Percentiles rank a stretch among this genome's conserved stretches.
These are phyloP conservation scores for Crithidia bombi DNA, from an alignment of 208 protist species.

Conservation along the genomic window DNA sequence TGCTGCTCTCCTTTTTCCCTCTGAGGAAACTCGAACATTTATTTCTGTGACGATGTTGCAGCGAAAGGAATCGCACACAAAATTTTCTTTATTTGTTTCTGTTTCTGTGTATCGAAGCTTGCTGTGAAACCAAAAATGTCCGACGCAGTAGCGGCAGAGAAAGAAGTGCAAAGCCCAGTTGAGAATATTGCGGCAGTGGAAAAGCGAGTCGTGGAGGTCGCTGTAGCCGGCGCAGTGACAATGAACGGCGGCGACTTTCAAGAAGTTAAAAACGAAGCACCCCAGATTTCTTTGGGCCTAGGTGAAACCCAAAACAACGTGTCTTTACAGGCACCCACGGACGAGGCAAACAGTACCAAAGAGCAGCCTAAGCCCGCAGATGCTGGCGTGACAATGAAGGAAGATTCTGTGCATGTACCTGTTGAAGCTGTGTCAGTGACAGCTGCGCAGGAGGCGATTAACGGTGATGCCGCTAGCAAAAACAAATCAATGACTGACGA, in stretches of 20 bases:
- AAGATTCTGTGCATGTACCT: no score
- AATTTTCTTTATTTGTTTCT: neutral
- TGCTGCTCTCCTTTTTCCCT: no score
- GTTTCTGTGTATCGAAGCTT: slow-evolving; percentile 2
- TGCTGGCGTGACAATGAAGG: no score
- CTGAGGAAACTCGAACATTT: no score
- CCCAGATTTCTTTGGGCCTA: neutral
- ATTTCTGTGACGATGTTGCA: neutral
- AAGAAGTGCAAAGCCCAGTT: neutral
- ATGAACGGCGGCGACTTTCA: neutral
- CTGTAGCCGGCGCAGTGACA: neutral
- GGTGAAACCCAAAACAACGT: no score
- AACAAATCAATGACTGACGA: no score
- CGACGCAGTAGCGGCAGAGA: neutral
- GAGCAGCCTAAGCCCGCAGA: no score
- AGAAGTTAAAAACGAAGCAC: neutral
- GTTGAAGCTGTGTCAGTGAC: no score
- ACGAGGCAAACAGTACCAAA: no score
- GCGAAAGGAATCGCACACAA: neutral
- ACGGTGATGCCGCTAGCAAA: no score
- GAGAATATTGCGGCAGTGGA: neutral
- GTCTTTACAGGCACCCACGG: no score
- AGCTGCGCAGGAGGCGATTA: no score
- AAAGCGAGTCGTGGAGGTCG: neutral
- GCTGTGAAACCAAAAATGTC: slow-evolving; percentile 11